A percentile compares a stretch with the other conserved stretches of the same genome.
phyloP scores from a whole-genome alignment of 345 rosid genomes.

The Raphanus raphanistrum region DNA sequence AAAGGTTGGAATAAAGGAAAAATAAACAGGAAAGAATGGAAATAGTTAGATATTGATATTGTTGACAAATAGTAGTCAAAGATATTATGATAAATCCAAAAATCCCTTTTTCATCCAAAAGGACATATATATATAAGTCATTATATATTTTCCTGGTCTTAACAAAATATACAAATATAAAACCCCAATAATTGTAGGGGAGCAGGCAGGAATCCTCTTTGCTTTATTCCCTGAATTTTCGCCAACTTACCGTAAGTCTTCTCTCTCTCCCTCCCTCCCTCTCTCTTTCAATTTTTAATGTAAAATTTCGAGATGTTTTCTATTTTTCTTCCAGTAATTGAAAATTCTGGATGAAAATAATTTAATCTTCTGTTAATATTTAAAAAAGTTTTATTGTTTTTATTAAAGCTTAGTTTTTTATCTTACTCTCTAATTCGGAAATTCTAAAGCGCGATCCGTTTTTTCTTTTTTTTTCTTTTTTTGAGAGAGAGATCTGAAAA shows the following conservation, averaged over 20 bases:
- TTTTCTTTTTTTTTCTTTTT: not conserved
- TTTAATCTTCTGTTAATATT: not conserved
- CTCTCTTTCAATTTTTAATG: not conserved
- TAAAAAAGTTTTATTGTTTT: not conserved
- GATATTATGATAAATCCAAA: not conserved
- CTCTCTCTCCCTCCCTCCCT: slow-evolving; percentile 19
- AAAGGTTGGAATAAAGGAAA: not conserved
- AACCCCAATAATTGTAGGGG: slow-evolving; percentile 20
- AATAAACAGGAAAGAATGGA: not conserved
- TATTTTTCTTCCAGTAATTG: not conserved
- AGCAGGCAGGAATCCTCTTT: not conserved
- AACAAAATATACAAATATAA: slow-evolving; percentile 17
- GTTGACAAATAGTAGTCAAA: slow-evolving; percentile 6
- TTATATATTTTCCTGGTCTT: slow-evolving; percentile 1
- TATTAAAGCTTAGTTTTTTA: not conserved
- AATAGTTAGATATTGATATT: not conserved
- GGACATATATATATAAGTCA: not conserved
- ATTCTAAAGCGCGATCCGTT: slow-evolving; percentile 6
- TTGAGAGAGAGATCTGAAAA: slow-evolving; percentile 2
- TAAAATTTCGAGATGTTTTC: not conserved
- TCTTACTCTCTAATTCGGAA: not conserved
- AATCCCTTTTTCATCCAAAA: not conserved
- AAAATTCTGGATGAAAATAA: not conserved
- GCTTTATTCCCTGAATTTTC: slow-evolving; percentile 20
- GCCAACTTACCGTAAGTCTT: slow-evolving; percentile 20